Conservation (phyloP, 2,329 filamentous ascomycete species). For the Endothia cerciana region DNA sequence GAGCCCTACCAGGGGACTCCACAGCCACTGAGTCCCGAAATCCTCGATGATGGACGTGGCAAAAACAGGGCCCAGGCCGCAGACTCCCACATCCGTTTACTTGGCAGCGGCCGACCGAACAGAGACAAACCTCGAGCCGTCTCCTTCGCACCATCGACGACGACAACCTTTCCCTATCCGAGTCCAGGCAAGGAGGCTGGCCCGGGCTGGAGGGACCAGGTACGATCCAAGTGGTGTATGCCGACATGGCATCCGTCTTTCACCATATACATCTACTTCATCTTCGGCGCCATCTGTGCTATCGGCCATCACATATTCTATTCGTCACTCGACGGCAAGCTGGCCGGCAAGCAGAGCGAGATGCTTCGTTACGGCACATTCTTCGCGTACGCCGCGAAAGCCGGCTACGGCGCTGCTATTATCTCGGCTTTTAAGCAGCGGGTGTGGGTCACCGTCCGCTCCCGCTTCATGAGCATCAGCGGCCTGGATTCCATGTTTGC, state of each 20-base stretch:
- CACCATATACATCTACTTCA: slow-evolving; percentile 43
- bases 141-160: slow-evolving; percentile 21
- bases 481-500: slow-evolving; percentile 42
- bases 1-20: slow-evolving; percentile 16
- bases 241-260: slow-evolving; percentile 31
- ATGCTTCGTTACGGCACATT: slow-evolving; percentile 46
- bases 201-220: not conserved
- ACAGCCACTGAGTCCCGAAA: slow-evolving; percentile 11
- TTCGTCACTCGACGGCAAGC: slow-evolving; percentile 37
- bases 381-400: slow-evolving; percentile 45
- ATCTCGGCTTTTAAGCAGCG: slow-evolving; percentile 35
- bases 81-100: slow-evolving; percentile 22
- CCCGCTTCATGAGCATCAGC: slow-evolving; percentile 33
- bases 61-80: not conserved
- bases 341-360: slow-evolving; percentile 40
- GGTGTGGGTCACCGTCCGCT: slow-evolving; percentile 36
- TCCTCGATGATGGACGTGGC: not conserved
- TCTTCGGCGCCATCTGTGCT: slow-evolving; percentile 43
- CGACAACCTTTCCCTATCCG: not conserved
- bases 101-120: slow-evolving; percentile 3
- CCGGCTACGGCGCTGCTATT: slow-evolving; percentile 42
- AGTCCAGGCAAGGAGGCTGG: not conserved
- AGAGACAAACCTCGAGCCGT: slow-evolving; percentile 16
- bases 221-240: slow-evolving; percentile 7
- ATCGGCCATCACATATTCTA: slow-evolving; percentile 46